Evolutionary conservation across 257 asterid species (phyloP).

Genomic region (Ehretia macrophylla): DNA sequence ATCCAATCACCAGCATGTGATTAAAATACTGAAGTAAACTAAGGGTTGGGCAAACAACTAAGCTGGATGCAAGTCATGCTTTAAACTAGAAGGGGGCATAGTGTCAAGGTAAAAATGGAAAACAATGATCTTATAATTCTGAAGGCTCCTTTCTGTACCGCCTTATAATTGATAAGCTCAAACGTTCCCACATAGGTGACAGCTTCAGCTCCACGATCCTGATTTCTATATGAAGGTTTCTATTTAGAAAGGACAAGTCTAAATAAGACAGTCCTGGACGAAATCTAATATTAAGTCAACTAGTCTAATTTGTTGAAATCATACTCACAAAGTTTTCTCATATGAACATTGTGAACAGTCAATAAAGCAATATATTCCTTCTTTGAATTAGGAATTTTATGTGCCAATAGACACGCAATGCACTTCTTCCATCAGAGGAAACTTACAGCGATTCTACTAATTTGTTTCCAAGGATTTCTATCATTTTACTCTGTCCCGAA

Average conservation of each 20-base stretch:
- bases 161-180: slow-evolving; percentile 18
- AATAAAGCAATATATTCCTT: no score
- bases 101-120: slow-evolving; percentile 2
- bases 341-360: no score
- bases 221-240: slow-evolving; percentile 13
- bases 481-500: no score
- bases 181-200: slow-evolving; percentile 12
- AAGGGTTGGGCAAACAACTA: background rate
- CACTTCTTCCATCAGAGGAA: no score
- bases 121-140: background rate
- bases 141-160: slow-evolving; percentile 18
- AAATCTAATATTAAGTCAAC: background rate
- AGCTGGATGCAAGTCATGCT: background rate
- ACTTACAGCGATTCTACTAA: no score
- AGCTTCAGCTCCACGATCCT: slow-evolving; percentile 7
- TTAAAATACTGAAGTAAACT: background rate
- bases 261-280: slow-evolving; percentile 15
- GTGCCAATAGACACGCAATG: no score
- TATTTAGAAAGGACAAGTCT: slow-evolving; percentile 7
- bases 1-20: no score
- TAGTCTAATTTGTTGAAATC: background rate
- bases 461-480: no score
- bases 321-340: slow-evolving; percentile 4
- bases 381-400: no score
- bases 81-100: background rate